phyloP scores from a whole-genome alignment of 441 rosid genomes.

The Capsella rubella region DNA sequence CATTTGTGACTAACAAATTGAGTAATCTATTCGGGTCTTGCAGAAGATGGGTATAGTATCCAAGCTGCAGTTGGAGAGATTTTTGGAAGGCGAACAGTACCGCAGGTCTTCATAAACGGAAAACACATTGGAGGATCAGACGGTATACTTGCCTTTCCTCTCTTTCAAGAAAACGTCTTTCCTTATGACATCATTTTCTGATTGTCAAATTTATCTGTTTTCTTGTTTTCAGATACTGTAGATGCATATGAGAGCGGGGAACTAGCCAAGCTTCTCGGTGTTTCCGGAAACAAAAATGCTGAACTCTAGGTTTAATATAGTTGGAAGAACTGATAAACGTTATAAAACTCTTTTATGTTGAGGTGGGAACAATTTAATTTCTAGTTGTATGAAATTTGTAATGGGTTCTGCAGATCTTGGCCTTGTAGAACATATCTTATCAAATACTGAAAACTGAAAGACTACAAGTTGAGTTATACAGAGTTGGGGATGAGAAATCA shows the following conservation, averaged over 20 bases:
- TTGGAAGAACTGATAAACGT: constrained; percentile 4
- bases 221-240: constrained; percentile 62
- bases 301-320: constrained; percentile 51
- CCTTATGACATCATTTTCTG: constrained; percentile 12
- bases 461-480: constrained; percentile 23
- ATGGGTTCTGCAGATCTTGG: constrained; percentile 5
- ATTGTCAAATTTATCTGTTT: constrained; percentile 16
- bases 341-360: constrained; percentile 1
- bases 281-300: constrained; percentile 41
- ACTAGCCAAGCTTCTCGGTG: constrained; percentile 69
- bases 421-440: constrained; percentile 10
- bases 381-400: constrained; percentile 31
- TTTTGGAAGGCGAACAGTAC: constrained; percentile 82
- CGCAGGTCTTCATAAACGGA: constrained; percentile 87
- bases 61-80: constrained; percentile 72
- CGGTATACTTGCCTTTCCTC: constrained; percentile 51
- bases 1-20: neutral
- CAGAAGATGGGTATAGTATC: constrained; percentile 76
- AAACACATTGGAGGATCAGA: constrained; percentile 95
- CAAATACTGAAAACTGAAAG: constrained; percentile 1
- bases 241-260: constrained; percentile 78
- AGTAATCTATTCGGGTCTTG: constrained; percentile 19
- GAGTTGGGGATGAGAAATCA: constrained; percentile 12
- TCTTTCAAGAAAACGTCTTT: constrained; percentile 17
- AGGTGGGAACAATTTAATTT: constrained; percentile 29